Percentiles rank a stretch among this genome's conserved stretches.
These are phyloP conservation scores for Cucumis melo DNA, from an alignment of 306 rosid genomes.

Conservation along the genomic window DNA sequence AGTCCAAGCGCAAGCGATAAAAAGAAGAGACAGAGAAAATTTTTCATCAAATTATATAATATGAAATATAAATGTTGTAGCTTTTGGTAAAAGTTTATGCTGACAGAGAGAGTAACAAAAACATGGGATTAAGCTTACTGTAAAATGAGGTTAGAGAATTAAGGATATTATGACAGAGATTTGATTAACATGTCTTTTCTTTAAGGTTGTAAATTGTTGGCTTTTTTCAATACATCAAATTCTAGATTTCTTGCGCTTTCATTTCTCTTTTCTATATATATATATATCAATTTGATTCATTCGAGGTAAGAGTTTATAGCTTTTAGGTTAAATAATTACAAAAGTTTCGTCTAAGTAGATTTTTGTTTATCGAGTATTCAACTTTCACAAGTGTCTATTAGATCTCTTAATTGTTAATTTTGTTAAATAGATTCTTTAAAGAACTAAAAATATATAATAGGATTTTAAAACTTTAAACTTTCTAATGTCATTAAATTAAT, in stretches of 20 bases:
- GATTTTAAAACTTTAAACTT: too few species aligned
- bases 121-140: constrained; percentile 4
- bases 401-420: too few species aligned
- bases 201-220: not conserved
- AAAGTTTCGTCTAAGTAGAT: too few species aligned
- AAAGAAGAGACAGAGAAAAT: not conserved
- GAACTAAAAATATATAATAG: too few species aligned
- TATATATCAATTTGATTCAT: too few species aligned
- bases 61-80: not conserved
- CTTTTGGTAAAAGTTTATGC: not conserved
- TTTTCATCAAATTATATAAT: not conserved
- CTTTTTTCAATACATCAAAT: not conserved
- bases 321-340: too few species aligned
- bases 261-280: not conserved
- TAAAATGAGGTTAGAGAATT: constrained; percentile 2
- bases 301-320: too few species aligned
- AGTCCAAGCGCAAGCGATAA: constrained; percentile 96
- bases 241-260: not conserved
- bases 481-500: too few species aligned
- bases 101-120: not conserved
- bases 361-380: too few species aligned
- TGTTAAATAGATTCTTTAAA: too few species aligned
- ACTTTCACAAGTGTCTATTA: too few species aligned
- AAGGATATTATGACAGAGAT: not conserved
- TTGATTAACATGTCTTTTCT: not conserved